phyloP scores from a whole-genome alignment of 108 stramenopile species.

The Aurantiochytrium sp. region DNA sequence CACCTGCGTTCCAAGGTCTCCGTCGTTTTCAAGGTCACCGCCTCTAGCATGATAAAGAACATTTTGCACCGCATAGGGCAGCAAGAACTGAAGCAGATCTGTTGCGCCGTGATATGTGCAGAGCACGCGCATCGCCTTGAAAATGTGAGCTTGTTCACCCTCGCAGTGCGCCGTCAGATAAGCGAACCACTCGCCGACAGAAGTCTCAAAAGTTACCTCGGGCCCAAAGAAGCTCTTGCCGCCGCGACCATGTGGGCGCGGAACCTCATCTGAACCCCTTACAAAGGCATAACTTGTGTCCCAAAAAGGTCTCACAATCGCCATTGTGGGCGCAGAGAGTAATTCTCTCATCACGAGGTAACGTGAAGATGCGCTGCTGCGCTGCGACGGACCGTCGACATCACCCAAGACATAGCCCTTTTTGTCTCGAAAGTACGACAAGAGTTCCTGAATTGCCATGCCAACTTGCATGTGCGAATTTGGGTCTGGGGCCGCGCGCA shows the following conservation, averaged over 20 bases:
- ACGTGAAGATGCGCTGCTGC: background rate
- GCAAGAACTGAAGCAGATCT: background rate
- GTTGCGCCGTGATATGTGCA: background rate
- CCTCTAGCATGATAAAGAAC: background rate
- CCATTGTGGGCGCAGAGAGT: background rate
- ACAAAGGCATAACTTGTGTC: background rate
- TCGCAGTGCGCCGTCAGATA: background rate
- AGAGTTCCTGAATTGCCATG: background rate
- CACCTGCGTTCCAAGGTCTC: background rate
- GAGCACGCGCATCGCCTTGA: background rate
- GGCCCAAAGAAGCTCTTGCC: background rate
- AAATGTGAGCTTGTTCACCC: background rate
- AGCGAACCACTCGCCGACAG: slow-evolving; percentile 2
- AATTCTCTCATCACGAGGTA: background rate
- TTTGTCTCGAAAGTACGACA: background rate
- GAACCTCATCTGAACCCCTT: background rate
- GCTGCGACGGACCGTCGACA: background rate
- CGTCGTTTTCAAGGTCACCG: background rate
- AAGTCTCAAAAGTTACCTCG: slow-evolving; percentile 7
- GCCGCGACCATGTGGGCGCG: background rate
- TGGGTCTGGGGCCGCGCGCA: slow-evolving; percentile 3
- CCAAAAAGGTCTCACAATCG: background rate
- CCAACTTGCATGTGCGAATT: slow-evolving; percentile 13
- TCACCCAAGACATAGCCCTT: background rate
- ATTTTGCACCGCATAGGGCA: background rate